phyloP scores from a whole-genome alignment of 1,284 basidiomycete genomes.

The Boletus semigastroideus region DNA sequence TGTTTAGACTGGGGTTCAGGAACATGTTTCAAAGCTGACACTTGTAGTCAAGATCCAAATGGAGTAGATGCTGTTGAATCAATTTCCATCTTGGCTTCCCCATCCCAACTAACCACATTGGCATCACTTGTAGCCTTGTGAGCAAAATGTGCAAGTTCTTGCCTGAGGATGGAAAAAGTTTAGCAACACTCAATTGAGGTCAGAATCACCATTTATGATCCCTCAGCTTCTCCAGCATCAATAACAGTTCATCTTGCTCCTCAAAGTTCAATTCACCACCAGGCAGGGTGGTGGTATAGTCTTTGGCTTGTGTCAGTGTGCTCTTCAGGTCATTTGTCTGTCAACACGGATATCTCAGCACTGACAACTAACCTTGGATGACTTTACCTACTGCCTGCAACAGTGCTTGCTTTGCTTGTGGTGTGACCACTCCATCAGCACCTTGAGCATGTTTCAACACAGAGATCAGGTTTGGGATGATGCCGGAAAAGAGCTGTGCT shows the following conservation, averaged over 20 bases:
- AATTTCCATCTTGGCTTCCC: slow-evolving; percentile 44
- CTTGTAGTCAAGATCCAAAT: slow-evolving; percentile 18
- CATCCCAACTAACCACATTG: slow-evolving; percentile 2
- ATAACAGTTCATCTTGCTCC: slow-evolving; percentile 65
- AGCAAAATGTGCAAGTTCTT: slow-evolving; percentile 45
- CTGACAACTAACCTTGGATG: not conserved
- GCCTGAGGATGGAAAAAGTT: slow-evolving; percentile 25
- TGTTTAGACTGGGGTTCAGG: no score
- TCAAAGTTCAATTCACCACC: slow-evolving; percentile 64
- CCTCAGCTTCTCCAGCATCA: slow-evolving; percentile 57
- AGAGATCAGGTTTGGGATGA: slow-evolving; percentile 51
- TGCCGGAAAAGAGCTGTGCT: slow-evolving; percentile 43
- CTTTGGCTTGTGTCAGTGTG: slow-evolving; percentile 53
- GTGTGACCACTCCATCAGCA: slow-evolving; percentile 49
- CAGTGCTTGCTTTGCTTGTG: slow-evolving; percentile 59
- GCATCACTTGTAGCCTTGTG: slow-evolving; percentile 26
- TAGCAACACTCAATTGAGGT: not conserved
- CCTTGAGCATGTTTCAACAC: slow-evolving; percentile 57
- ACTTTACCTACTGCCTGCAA: slow-evolving; percentile 51
- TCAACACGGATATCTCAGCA: not conserved
- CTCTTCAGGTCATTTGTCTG: slow-evolving; percentile 69
- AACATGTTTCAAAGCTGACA: no score
- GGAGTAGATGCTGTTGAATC: slow-evolving; percentile 58
- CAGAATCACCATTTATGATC: slow-evolving; percentile 54
- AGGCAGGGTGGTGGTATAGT: slow-evolving; percentile 52